Base-by-base conservation (phyloP, 148 eudicot genomes). In the Vaccinium macrocarpon region DNA sequence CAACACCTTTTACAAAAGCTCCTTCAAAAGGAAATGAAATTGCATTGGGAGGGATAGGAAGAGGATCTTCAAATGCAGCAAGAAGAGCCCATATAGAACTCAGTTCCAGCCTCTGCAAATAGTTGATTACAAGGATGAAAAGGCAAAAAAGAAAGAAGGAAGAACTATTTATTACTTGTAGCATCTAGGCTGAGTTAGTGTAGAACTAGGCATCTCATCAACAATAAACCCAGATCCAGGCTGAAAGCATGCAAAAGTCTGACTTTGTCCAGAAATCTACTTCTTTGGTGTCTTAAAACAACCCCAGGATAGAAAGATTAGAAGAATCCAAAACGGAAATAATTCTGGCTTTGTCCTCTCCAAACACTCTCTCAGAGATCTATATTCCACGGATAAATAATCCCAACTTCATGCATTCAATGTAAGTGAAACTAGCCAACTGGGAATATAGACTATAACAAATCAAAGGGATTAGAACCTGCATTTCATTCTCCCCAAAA, bases 81-180 rank as follows among this genome's bases (percentile, higher is more conserved):
- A 96, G 93, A 87, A 96, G 95, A 85, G 99, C 99, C 98, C 98
- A 96, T 84, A 96, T 93, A 66, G 97, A 91, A 86, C 97, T 96
- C 86, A 96, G 88, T 49, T 92, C 98, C 84, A 96, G 89, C 64
- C 90, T 91, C 99, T 96, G 95, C 81, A 89, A 53, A 79, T 49
- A 78, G 29, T 21, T 66, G 82, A 51, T 62, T 18, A 87, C 8
- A 23, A 66, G 76, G 53, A 48, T 21, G 62, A 10, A 12, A 76
- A 5, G 62, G 48, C 19, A 53, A 50, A 42, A 19, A 50, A 62
- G 21, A 21, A 72, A 71, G 29, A 32, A 75, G 71, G 50, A 76
- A 84, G 49, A 38, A 78, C n/a, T 6, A 78, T 76, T 3, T 1
- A 9, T 46, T 52, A n/a, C n/a, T n/a, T n/a, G n/a, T n/a, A 84